These are phyloP conservation scores for Fusarium pilosicola DNA, from an alignment of 2,329 filamentous ascomycete genomes.

Conservation along the genomic window DNA sequence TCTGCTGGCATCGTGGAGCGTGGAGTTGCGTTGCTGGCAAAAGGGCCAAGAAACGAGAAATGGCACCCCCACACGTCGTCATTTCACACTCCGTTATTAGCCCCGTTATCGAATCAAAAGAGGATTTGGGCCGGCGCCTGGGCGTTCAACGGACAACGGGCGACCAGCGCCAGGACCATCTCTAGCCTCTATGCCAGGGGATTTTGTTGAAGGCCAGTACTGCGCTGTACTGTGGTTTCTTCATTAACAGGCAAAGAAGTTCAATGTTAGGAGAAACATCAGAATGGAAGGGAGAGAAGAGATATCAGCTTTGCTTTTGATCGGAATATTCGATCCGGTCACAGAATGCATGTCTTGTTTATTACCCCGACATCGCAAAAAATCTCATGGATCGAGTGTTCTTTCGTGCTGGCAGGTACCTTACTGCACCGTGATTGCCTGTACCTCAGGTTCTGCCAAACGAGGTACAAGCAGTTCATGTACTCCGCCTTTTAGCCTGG, in stretches of 20 bases:
- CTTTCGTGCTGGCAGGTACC: constrained; percentile 5
- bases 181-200: constrained; percentile 12
- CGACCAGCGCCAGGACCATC: constrained; percentile 24
- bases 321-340: constrained; percentile 11
- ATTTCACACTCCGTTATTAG: constrained; percentile 45
- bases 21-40: constrained; percentile 32
- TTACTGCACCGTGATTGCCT: constrained; percentile 15
- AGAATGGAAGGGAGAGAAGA: background rate
- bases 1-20: constrained; percentile 32
- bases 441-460: background rate
- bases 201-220: background rate
- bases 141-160: constrained; percentile 41
- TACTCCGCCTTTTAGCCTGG: constrained; percentile 32
- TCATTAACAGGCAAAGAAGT: background rate
- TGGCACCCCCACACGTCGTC: constrained; percentile 43
- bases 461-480: constrained; percentile 19
- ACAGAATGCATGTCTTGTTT: constrained; percentile 19
- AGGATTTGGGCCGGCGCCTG: constrained; percentile 32
- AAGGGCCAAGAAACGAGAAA: constrained; percentile 36
- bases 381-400: background rate
- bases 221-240: background rate
- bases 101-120: constrained; percentile 44
- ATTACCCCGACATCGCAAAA: constrained; percentile 9
- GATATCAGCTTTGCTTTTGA: background rate
- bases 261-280: background rate